Base-by-base conservation (phyloP, 2,329 filamentous ascomycete genomes). In the Nectriaceae sp. region DNA sequence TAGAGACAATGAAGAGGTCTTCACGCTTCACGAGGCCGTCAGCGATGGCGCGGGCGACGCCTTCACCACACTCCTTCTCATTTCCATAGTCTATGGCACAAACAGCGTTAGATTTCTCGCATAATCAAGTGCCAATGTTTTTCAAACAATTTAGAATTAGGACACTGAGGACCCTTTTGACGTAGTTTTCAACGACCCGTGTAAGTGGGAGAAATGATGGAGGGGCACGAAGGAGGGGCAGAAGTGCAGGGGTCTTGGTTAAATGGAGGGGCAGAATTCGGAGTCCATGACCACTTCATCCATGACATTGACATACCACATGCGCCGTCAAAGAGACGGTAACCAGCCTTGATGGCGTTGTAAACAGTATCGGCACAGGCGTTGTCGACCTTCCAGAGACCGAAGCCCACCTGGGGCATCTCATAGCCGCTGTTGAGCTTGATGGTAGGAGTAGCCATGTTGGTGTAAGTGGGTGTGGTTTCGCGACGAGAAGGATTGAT, bases 1-100 rank as follows among this genome's bases (percentile, higher is more conserved):
- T 96, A 72, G 87, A 90, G 56, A 92, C 88, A 66, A 96, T 85
- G 82, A 96, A 96, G 67, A 96, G 87, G 20, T 96, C 90, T 71
- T 89, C 84, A 51, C 89, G 87, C 77, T 86, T 90, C 60, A 92
- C 88, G 49, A 93, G 70, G 37, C 89, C 88, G 10, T 94, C 89
- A 65, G 87, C 80, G 72, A 94, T 90, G 63, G 89, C 89, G 59
- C 87, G 87, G 50, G 85, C 82, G 40, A 93, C 79, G 62, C 89
- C 89, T 67, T 91, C 74, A 50, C 89, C 89, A 56, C 81, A 84
- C 70, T 91, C 88, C 60, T 83, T 82, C 71, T 93, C 89, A 69
- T 93, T 93, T 62, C 87, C 88, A 72, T 94, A 93, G 71, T 92
- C 88, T 89, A 18, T 46, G 6, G 10, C 21, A n/a, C 4, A 21